Conservation (phyloP, 345 rosid genomes). For the Conringia planisiliqua region DNA sequence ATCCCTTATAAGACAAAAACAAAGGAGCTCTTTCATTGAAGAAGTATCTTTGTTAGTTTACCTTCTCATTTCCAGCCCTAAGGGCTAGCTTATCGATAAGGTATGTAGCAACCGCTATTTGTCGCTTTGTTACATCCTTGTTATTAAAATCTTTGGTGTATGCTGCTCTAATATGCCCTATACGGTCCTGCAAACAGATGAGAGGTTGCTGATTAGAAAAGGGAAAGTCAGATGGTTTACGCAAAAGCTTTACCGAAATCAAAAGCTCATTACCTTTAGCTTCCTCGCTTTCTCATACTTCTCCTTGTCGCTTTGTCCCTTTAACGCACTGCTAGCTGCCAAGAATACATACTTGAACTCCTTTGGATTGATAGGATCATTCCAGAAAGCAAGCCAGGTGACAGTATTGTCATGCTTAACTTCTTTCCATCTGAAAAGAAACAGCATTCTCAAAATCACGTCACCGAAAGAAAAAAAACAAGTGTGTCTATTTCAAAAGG, state of each 20-base stretch:
- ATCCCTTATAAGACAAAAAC: background rate
- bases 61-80: conserved; percentile 99
- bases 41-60: conserved; percentile 29
- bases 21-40: background rate
- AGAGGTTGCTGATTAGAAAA: conserved; percentile 5
- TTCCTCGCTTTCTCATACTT: conserved; percentile 98
- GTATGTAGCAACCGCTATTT: conserved; percentile 97
- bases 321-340: conserved; percentile 96
- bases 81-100: conserved; percentile 97
- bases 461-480: background rate
- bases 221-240: background rate
- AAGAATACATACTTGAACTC: conserved; percentile 95
- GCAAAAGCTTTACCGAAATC: background rate
- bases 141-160: conserved; percentile 78
- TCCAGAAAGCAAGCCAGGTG: conserved; percentile 99
- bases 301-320: conserved; percentile 98
- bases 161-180: conserved; percentile 72
- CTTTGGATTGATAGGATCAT: conserved; percentile 92
- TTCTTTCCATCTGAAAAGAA: conserved; percentile 88
- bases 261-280: conserved; percentile 60
- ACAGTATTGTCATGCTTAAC: conserved; percentile 96
- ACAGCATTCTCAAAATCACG: background rate
- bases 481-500: background rate
- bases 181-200: conserved; percentile 53
- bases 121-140: conserved; percentile 69